Base-by-base conservation (phyloP, 768 basidiomycete genomes). In the Pulveroboletus frians region DNA sequence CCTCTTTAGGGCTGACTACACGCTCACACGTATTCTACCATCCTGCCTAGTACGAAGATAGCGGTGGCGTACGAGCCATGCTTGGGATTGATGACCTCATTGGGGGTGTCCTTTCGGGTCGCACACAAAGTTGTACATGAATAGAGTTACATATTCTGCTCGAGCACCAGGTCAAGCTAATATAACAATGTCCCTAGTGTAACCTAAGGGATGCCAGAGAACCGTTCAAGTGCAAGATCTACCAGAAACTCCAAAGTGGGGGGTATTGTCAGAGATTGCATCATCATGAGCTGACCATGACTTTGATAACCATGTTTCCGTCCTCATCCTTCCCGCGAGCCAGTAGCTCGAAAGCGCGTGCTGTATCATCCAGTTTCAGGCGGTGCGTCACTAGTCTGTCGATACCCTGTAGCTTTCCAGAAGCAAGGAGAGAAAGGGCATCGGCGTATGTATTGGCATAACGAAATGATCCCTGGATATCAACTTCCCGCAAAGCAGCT, bases 381-480 rank as follows among this genome's bases (percentile, higher is more conserved):
- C 84, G 81, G 61, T 92, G 90, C 9, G 89, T 90, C 51, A 94
- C 77, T 64, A 96, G 77, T 65, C 83, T 84, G 53, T 79, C 77
- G 37, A 88, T 72, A 54, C 81, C 78, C 36, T 73, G 68, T 30
- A 92, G 75, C 56, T 75, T 75, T 29, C 87, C 86, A 5, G 82
- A 79, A 64, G 69, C 57, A 15, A 93, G 79, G 9, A 98, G 77
- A 3, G 76, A 70, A 39, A 97, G 72, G 18, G 94, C 95, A n/a
- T 81, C 81, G 17, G 88, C 81, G 66, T 95, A 98, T 9, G 91
- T 93, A 72, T 92, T 83, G 51, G 85, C 85, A 61, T 93, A 93
- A 29, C 90, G 80, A 78, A 96, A 96, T 32, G 87, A 88, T 56
- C 93, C 94, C 53, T 83, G 80, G 60, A 97, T 82, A 68, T 97